phyloP scores from a whole-genome alignment of 805 yeast species.

The Yarrowia alimentaria region DNA sequence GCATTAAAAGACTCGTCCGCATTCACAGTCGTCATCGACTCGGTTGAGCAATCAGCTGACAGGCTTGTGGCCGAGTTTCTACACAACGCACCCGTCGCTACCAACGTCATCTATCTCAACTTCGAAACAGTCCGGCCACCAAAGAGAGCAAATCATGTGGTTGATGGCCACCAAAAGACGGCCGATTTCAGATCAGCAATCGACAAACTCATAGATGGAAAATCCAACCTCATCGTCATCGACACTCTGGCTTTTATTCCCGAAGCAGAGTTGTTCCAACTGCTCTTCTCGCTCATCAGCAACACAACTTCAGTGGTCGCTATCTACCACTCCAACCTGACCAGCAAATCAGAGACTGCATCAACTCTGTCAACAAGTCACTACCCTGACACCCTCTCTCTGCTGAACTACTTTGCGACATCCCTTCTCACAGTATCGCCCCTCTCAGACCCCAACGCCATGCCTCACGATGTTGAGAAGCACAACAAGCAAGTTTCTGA shows the following conservation, averaged over 20 bases:
- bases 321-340: constrained; percentile 43
- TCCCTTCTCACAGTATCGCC: constrained; percentile 60
- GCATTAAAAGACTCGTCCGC: constrained; percentile 73
- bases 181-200: constrained; percentile 31
- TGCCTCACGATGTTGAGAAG: constrained; percentile 43
- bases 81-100: constrained; percentile 40
- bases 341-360: constrained; percentile 5
- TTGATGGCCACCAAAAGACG: constrained; percentile 28
- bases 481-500: constrained; percentile 43
- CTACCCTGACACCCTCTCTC: constrained; percentile 53
- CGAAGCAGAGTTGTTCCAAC: constrained; percentile 47
- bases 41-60: constrained; percentile 64
- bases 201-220: constrained; percentile 30
- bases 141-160: constrained; percentile 36
- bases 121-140: constrained; percentile 57
- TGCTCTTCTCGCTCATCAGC: constrained; percentile 51
- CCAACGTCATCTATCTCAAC: constrained; percentile 55
- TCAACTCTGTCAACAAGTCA: constrained; percentile 36
- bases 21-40: constrained; percentile 65
- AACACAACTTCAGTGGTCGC: constrained; percentile 50
- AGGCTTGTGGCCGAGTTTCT: constrained; percentile 59
- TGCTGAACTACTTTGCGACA: constrained; percentile 71
- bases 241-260: constrained; percentile 67
- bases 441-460: constrained; percentile 42
- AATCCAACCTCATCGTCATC: constrained; percentile 58